Evolutionary conservation across 176 grass and related monocot genomes (phyloP).

Genomic region (Aegilops longissima): DNA sequence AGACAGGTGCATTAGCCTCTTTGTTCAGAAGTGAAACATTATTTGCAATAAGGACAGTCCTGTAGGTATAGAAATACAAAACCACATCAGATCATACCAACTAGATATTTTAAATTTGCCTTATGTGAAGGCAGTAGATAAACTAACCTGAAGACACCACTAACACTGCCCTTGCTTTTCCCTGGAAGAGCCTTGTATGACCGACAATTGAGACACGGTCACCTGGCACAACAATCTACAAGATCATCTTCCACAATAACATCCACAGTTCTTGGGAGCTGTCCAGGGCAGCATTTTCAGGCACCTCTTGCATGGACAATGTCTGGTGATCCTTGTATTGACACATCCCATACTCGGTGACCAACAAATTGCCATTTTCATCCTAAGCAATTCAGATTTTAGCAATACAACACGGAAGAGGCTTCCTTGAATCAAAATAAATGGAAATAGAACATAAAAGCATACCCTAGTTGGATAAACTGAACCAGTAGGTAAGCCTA

Average conservation of each 20-base stretch:
- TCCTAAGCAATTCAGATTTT: slow-evolving; percentile 54
- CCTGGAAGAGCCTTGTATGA: slow-evolving; percentile 91
- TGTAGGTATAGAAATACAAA: slow-evolving; percentile 33
- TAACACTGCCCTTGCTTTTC: slow-evolving; percentile 99
- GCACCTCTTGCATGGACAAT: slow-evolving; percentile 96
- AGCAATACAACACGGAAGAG: background rate
- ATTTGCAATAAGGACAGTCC: slow-evolving; percentile 94
- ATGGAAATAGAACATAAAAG: background rate
- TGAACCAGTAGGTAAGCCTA: slow-evolving; percentile 91
- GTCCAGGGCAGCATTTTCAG: slow-evolving; percentile 95
- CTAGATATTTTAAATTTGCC: background rate
- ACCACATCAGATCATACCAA: slow-evolving; percentile 21
- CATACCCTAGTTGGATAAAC: slow-evolving; percentile 98
- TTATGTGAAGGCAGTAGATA: background rate
- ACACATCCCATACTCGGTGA: slow-evolving; percentile 92
- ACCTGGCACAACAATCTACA: slow-evolving; percentile 93
- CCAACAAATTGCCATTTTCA: slow-evolving; percentile 85
- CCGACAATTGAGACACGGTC: slow-evolving; percentile 97
- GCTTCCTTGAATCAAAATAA: background rate
- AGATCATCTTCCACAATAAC: slow-evolving; percentile 96
- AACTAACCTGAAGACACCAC: slow-evolving; percentile 90
- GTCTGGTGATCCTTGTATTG: slow-evolving; percentile 98
- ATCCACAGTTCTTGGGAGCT: slow-evolving; percentile 93
- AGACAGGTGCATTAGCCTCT: slow-evolving; percentile 92
- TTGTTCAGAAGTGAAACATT: slow-evolving; percentile 95